These are phyloP conservation scores for Colletotrichum paranaense DNA, from an alignment of 2,329 filamentous ascomycete genomes.

Conservation along the genomic window DNA sequence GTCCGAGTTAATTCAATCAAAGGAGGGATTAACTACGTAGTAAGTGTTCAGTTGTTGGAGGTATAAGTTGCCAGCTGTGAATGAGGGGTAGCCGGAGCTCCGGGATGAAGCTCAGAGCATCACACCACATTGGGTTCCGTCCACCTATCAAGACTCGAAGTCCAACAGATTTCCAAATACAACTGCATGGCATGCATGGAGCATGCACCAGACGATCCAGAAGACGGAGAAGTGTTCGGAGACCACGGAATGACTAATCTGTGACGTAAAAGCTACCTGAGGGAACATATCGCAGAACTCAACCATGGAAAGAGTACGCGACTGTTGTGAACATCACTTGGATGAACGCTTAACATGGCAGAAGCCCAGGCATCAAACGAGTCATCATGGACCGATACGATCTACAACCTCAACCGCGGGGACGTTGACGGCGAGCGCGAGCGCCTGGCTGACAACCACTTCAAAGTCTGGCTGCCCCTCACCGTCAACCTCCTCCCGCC, in stretches of 20 bases:
- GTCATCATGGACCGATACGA: constrained; percentile 20
- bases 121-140: background rate
- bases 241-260: background rate
- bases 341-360: background rate
- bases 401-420: constrained; percentile 28
- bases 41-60: background rate
- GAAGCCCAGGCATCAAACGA: background rate
- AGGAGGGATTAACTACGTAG: background rate
- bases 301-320: background rate
- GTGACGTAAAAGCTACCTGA: too few species aligned
- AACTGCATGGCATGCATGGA: background rate
- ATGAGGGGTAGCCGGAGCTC: background rate
- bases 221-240: background rate
- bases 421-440: constrained; percentile 22
- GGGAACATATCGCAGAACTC: too few species aligned
- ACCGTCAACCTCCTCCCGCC: constrained; percentile 24
- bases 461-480: constrained; percentile 27
- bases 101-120: background rate
- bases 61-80: background rate
- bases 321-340: background rate
- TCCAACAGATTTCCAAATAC: background rate
- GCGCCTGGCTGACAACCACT: constrained; percentile 30
- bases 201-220: too few species aligned
- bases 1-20: background rate
- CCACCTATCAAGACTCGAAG: background rate